phyloP scores from a whole-genome alignment of 2,329 filamentous ascomycete genomes.

The Orbilia quercus region DNA sequence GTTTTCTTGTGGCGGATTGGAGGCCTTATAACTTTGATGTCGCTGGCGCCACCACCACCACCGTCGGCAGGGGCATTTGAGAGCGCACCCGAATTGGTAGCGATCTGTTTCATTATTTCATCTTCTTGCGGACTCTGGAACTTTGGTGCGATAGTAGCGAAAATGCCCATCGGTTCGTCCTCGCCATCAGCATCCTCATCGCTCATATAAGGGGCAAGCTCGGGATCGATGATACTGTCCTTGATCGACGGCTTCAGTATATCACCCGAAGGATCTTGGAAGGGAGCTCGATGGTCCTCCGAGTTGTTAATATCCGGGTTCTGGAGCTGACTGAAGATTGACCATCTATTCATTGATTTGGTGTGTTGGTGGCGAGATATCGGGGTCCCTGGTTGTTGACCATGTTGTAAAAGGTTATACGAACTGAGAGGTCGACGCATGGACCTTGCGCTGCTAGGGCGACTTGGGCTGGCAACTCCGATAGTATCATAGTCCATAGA shows the following conservation, averaged over 20 bases:
- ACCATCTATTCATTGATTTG: conserved; percentile 75
- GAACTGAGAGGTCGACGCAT: conserved; percentile 62
- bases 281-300: conserved; percentile 84
- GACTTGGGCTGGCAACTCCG: conserved; percentile 38
- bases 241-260: conserved; percentile 87
- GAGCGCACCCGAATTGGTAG: conserved; percentile 40
- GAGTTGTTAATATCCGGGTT: conserved; percentile 72
- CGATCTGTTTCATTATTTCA: conserved; percentile 49
- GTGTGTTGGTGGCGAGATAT: conserved; percentile 72
- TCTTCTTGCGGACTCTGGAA: conserved; percentile 53
- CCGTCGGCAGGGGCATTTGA: conserved; percentile 9
- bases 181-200: conserved; percentile 86
- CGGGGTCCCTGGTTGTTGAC: conserved; percentile 60
- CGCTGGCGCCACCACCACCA: conserved; percentile 14
- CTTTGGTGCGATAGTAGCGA: conserved; percentile 73
- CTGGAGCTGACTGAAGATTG: conserved; percentile 83
- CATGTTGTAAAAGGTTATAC: conserved; percentile 61
- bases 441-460: conserved; percentile 60
- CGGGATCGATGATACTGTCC: conserved; percentile 98
- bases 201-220: conserved; percentile 93
- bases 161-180: conserved; percentile 89
- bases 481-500: conserved; percentile 48
- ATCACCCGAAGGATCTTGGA: conserved; percentile 77
- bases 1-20: conserved; percentile 51
- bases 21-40: conserved; percentile 37